Evolutionary conservation across 306 rosid genomes (phyloP).

Genomic region (Lathyrus sativus): DNA sequence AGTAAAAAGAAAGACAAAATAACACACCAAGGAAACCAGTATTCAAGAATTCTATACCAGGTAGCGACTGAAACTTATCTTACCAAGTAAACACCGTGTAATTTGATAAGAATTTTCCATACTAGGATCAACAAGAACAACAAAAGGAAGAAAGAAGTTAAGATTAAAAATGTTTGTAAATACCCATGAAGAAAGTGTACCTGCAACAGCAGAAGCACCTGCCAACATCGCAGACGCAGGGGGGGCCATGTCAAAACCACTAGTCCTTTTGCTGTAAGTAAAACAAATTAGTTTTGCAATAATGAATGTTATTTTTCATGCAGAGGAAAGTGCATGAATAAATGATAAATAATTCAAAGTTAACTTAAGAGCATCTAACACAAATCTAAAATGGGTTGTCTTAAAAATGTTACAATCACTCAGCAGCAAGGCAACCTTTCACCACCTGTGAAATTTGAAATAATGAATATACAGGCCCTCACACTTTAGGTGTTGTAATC

Average conservation of each 20-base stretch:
- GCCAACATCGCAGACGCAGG: constrained; percentile 84
- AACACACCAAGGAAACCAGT: constrained; percentile 59
- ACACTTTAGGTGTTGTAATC: background rate
- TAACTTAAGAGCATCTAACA: background rate
- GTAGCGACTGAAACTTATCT: constrained; percentile 74
- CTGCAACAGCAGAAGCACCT: constrained; percentile 68
- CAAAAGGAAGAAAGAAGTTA: constrained; percentile 66
- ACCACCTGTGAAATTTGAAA: constrained; percentile 6
- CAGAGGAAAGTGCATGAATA: background rate
- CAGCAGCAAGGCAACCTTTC: constrained; percentile 4
- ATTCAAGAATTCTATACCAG: constrained; percentile 51
- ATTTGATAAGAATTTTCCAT: constrained; percentile 92
- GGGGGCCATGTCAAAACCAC: constrained; percentile 99
- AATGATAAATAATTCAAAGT: background rate
- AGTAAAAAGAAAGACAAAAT: constrained; percentile 56
- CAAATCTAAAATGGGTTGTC: background rate
- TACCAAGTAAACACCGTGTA: constrained; percentile 92
- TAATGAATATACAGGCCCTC: background rate
- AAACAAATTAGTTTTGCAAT: constrained; percentile 44
- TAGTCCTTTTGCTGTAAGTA: constrained; percentile 88
- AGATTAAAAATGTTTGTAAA: constrained; percentile 44
- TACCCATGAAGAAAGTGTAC: constrained; percentile 53
- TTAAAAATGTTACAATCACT: background rate
- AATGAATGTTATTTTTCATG: background rate
- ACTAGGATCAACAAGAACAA: constrained; percentile 67